Evolutionary conservation across 2,329 filamentous ascomycete genomes (phyloP).

Genomic region (Rugonectria rugulosa): DNA sequence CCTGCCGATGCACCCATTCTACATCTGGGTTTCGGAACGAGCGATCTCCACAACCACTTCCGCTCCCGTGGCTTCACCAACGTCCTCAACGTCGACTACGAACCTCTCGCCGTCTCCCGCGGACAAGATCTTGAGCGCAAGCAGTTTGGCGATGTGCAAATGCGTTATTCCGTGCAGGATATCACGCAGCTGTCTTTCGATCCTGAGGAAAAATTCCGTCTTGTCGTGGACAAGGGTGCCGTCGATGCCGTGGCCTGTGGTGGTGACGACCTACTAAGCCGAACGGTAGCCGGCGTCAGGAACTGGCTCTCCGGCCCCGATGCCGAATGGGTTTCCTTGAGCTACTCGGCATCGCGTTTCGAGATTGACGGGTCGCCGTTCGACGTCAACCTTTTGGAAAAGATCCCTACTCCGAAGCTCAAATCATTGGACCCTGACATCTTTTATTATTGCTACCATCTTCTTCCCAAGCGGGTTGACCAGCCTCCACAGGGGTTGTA

Average conservation of each 20-base stretch:
- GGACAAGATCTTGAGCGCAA: conserved; percentile 50
- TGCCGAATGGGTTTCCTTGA: conserved; percentile 57
- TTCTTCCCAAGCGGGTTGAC: conserved; percentile 42
- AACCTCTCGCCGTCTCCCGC: conserved; percentile 54
- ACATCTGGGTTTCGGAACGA: conserved; percentile 58
- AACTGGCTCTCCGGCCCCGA: conserved; percentile 42
- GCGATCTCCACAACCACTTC: conserved; percentile 58
- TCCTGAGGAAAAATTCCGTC: conserved; percentile 42
- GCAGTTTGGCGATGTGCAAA: conserved; percentile 53
- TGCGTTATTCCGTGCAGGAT: conserved; percentile 54
- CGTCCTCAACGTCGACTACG: conserved; percentile 59
- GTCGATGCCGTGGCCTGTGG: conserved; percentile 57
- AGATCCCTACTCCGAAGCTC: conserved; percentile 51
- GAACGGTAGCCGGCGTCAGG: conserved; percentile 49
- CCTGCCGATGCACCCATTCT: conserved; percentile 46
- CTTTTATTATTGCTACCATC: conserved; percentile 54
- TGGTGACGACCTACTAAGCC: conserved; percentile 46
- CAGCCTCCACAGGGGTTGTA: neutral
- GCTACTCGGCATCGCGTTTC: conserved; percentile 54
- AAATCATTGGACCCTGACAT: conserved; percentile 55
- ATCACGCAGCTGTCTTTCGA: conserved; percentile 47
- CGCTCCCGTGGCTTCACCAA: conserved; percentile 50
- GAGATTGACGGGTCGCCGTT: conserved; percentile 49
- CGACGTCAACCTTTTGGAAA: conserved; percentile 50
- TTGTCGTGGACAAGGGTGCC: conserved; percentile 59